phyloP scores from a whole-genome alignment of 208 protist genomes.

The Balamuthia mandrillaris region DNA sequence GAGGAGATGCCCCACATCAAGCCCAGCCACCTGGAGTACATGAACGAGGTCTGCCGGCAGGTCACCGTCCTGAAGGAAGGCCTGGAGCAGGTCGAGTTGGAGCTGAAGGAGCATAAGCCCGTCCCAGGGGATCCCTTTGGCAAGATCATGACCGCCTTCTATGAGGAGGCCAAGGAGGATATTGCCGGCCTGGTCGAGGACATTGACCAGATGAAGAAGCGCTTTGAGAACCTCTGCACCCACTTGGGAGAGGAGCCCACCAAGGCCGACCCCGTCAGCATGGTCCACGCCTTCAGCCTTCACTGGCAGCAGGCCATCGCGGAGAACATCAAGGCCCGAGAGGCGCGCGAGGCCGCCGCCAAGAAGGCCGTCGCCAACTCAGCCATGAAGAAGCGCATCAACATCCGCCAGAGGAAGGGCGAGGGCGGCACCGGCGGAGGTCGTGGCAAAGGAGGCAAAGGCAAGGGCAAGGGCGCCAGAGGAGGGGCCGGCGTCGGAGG shows the following conservation, averaged over 20 bases:
- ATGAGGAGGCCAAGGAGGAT: not conserved
- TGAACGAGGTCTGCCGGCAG: not conserved
- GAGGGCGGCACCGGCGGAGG: not conserved
- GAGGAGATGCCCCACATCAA: not conserved
- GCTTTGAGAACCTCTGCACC: conserved; percentile 17
- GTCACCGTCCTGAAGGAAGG: not conserved
- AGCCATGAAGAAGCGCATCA: conserved; percentile 19
- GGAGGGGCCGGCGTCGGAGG: not conserved
- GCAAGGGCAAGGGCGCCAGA: not conserved
- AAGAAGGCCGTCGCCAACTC: conserved; percentile 8
- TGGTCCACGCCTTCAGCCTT: not conserved
- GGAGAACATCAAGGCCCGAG: not conserved
- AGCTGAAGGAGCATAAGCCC: not conserved
- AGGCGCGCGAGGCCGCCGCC: not conserved
- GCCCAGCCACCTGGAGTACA: not conserved
- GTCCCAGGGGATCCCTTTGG: not conserved
- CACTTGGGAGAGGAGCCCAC: conserved; percentile 6
- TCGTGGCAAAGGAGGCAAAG: not conserved
- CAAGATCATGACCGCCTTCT: not conserved
- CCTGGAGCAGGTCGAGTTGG: not conserved
- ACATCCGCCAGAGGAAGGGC: not conserved
- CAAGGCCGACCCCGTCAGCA: not conserved
- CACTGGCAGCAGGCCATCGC: not conserved
- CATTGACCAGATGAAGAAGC: conserved; percentile 15
- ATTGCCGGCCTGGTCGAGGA: not conserved